phyloP scores from a whole-genome alignment of 2,329 filamentous ascomycete species.

The Microcyclospora pomicola region DNA sequence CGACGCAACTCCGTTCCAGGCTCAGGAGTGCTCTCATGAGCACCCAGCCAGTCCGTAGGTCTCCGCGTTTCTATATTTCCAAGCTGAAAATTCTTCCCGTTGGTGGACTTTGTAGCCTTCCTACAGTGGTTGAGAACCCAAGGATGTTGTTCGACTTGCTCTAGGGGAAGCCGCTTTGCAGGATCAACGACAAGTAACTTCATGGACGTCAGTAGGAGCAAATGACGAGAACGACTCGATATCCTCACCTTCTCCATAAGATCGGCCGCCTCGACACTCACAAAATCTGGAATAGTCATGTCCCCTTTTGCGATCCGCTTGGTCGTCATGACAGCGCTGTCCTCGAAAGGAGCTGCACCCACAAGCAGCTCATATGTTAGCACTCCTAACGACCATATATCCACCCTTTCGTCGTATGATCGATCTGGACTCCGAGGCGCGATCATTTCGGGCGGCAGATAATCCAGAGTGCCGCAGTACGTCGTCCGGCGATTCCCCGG shows the following conservation, averaged over 20 bases:
- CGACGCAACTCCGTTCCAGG: too few species aligned
- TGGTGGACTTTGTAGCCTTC: conserved; percentile 19
- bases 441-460: conserved; percentile 96
- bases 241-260: conserved; percentile 64
- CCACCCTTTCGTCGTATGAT: conserved; percentile 83
- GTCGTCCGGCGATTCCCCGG: conserved; percentile 88
- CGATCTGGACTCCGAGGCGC: conserved; percentile 45
- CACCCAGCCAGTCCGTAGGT: too few species aligned
- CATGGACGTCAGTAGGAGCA: too few species aligned
- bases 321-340: conserved; percentile 88
- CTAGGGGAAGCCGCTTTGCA: conserved; percentile 79
- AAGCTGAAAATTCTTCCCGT: too few species aligned
- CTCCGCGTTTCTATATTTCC: too few species aligned
- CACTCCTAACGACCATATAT: conserved; percentile 90
- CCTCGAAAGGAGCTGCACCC: conserved; percentile 92
- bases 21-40: too few species aligned
- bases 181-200: conserved; percentile 66
- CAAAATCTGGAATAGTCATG: conserved; percentile 82
- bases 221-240: too few species aligned
- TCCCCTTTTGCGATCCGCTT: conserved; percentile 76
- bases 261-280: conserved; percentile 80
- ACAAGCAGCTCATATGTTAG: conserved; percentile 93
- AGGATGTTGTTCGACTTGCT: conserved; percentile 77
- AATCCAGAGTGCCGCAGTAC: conserved; percentile 95
- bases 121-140: conserved; percentile 96